phyloP scores from a whole-genome alignment of 495 filamentous ascomycete species.

The Rhypophila decipiens region DNA sequence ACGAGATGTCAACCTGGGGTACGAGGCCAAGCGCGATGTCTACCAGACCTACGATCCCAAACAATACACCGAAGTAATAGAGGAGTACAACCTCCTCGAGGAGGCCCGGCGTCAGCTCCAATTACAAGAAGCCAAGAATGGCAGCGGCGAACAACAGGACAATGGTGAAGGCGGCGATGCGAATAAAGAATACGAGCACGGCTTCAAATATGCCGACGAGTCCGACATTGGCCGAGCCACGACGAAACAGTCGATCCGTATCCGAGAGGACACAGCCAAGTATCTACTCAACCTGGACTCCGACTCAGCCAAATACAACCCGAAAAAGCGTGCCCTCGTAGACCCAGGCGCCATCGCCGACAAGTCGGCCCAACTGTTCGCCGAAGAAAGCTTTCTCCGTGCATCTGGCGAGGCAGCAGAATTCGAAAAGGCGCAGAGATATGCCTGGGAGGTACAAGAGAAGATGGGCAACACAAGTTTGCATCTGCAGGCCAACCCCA shows the following conservation, averaged over 20 bases:
- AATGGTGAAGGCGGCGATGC: not conserved
- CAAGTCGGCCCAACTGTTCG: constrained; percentile 78
- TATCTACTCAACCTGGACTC: constrained; percentile 91
- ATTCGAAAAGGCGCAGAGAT: constrained; percentile 81
- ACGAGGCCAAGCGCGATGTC: constrained; percentile 97
- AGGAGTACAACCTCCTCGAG: constrained; percentile 84
- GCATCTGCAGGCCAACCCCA: constrained; percentile 95
- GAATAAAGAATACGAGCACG: constrained; percentile 17
- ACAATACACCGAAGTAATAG: constrained; percentile 77
- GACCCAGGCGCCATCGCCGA: constrained; percentile 79
- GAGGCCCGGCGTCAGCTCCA: constrained; percentile 58
- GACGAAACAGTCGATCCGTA: constrained; percentile 75
- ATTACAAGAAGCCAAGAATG: not conserved
- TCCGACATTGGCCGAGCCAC: constrained; percentile 94
- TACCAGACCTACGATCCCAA: constrained; percentile 95
- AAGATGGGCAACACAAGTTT: constrained; percentile 61
- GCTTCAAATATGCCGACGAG: constrained; percentile 80
- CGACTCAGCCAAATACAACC: constrained; percentile 96
- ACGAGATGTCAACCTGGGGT: constrained; percentile 77
- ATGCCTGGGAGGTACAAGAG: constrained; percentile 95
- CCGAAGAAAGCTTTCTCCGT: constrained; percentile 89
- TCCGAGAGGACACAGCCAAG: constrained; percentile 97
- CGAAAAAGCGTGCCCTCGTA: constrained; percentile 91
- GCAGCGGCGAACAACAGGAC: constrained; percentile 1
- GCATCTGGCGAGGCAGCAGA: constrained; percentile 90